Conservation (phyloP, 257 asterid species). For the Rehmannia glutinosa region DNA sequence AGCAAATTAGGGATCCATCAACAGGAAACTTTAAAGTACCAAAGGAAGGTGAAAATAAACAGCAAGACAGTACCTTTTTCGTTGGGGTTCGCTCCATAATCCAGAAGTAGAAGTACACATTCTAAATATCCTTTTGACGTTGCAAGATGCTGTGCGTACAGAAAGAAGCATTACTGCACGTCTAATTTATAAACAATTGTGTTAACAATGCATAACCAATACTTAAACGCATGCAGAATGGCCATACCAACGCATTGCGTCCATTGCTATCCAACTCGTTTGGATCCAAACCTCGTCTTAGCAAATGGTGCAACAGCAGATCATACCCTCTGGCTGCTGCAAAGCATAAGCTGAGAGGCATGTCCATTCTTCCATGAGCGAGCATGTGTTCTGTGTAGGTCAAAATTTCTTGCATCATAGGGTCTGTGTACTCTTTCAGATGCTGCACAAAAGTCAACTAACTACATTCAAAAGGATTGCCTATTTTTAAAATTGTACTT, state of each 20-base stretch:
- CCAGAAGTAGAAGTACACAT: slow-evolving; percentile 63
- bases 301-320: slow-evolving; percentile 57
- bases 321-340: slow-evolving; percentile 77
- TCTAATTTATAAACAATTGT: too few species aligned
- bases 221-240: too few species aligned
- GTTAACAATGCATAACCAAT: not conserved
- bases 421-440: slow-evolving; percentile 48
- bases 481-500: not conserved
- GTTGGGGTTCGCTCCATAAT: slow-evolving; percentile 71
- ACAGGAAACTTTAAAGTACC: not conserved
- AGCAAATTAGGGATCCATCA: too few species aligned
- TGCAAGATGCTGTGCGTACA: slow-evolving; percentile 57
- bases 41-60: not conserved
- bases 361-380: slow-evolving; percentile 66
- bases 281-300: slow-evolving; percentile 63
- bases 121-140: slow-evolving; percentile 51
- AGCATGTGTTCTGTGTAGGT: slow-evolving; percentile 64
- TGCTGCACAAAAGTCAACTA: slow-evolving; percentile 34
- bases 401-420: slow-evolving; percentile 46
- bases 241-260: slow-evolving; percentile 58
- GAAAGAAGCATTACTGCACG: too few species aligned
- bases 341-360: slow-evolving; percentile 79
- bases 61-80: slow-evolving; percentile 59
- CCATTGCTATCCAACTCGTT: slow-evolving; percentile 61
- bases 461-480: not conserved